These are phyloP conservation scores for Coemansia sp. DNA, from an alignment of 192 early-diverging fungal genomes.

Conservation along the genomic window DNA sequence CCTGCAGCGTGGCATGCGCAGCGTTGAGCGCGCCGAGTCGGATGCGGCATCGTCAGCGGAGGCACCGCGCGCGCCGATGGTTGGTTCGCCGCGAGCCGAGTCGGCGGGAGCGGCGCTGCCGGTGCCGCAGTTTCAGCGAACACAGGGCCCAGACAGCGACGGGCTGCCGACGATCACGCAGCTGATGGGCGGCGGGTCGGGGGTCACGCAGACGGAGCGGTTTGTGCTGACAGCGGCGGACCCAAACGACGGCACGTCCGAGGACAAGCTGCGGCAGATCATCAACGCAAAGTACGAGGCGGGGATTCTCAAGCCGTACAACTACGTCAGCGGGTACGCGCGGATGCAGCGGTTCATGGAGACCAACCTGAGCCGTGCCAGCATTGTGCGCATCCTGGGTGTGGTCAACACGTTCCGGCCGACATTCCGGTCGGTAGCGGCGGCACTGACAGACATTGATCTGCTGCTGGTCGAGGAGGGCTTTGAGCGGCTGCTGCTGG, in stretches of 20 bases:
- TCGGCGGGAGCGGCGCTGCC: not conserved
- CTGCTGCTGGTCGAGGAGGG: constrained; percentile 92
- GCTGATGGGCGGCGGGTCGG: constrained; percentile 35
- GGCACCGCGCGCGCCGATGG: constrained; percentile 14
- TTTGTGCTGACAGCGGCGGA: constrained; percentile 93
- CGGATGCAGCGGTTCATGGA: constrained; percentile 91
- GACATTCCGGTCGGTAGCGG: constrained; percentile 80
- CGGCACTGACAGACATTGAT: constrained; percentile 88
- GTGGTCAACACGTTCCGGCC: constrained; percentile 89
- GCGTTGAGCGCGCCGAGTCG: constrained; percentile 14
- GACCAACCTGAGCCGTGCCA: constrained; percentile 58
- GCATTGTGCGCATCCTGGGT: constrained; percentile 67
- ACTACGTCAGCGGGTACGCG: constrained; percentile 89
- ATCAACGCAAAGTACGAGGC: constrained; percentile 96
- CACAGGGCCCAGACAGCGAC: too few species aligned
- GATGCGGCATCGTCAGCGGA: constrained; percentile 22
- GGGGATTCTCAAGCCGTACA: constrained; percentile 93
- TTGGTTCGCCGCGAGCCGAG: constrained; percentile 31
- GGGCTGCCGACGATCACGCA: constrained; percentile 42
- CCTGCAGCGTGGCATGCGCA: constrained; percentile 38
- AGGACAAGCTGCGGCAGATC: constrained; percentile 85
- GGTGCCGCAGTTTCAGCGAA: not conserved
- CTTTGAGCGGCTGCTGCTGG: constrained; percentile 90
- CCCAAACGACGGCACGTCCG: constrained; percentile 76
- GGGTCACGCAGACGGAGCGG: constrained; percentile 60